Evolutionary conservation across 441 rosid genomes (phyloP), one percentile per base, ranked within the genome.

Genomic region (Mallotus repandus): DNA sequence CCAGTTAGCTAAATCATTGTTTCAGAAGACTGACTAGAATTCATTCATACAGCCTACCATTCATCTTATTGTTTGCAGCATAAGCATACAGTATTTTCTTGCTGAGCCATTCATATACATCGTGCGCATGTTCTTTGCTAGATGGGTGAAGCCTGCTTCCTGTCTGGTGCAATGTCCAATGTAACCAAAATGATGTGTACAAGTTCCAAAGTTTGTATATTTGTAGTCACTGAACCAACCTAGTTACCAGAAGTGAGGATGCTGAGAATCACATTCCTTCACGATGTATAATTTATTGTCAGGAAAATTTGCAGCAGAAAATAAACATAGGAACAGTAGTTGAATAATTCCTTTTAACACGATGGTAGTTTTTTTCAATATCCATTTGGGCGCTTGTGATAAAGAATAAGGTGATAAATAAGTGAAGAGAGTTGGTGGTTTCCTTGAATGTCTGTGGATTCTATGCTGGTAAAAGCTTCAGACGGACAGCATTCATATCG

Each of bases 1-100:
- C 62, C 71, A 89, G 73, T 76, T 89, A 60, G 81, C 73, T 22
- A 70, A 82, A 50, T 78, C 84, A 68, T 60, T 79, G 32, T 18
- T 66, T 59, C 41, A 56, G 53, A 65, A 62, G 68, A 55, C 56
- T 19, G 76, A 78, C 19, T 41, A 46, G 55, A 38, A 52, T 32
- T 56, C 5, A 3, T 32, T 38, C 3, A 35, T 38, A 16, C 21
- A 25, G 19, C 46, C 22, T 58, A 46, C 10, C 46, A 49, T 52
- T 21, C 0, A 41, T 13, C 25, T 18, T 32, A 13, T 43, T 22
- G 9, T 43, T 59, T 50, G 46, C 49, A 7, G 67, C 52, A 9
- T 41, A 48, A 35, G 10, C 50, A 45, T 16, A 14, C 41, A 29
- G 50, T 21, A 4, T 60, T 53, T 46, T 2, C 43, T n/a, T 56